These are phyloP conservation scores for Brachypodium distachyon DNA, from an alignment of 202 grass and related monocot species.

Conservation along the genomic window DNA sequence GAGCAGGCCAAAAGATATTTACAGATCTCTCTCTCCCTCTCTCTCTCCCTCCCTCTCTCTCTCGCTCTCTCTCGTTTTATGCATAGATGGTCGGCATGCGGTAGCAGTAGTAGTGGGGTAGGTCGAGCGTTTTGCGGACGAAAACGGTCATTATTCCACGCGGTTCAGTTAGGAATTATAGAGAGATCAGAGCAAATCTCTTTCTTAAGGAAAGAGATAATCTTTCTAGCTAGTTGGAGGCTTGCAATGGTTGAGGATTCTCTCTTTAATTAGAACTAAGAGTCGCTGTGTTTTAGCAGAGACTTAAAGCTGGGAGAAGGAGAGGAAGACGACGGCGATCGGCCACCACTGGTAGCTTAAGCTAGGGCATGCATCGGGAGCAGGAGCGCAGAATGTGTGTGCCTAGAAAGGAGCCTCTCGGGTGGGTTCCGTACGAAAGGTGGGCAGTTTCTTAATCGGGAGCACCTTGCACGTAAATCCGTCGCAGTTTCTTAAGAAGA, in stretches of 20 bases:
- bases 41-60: constrained; percentile 24
- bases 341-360: neutral
- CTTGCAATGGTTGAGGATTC: neutral
- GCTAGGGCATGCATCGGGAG: constrained; percentile 46
- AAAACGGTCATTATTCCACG: neutral
- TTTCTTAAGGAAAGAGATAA: too few species aligned
- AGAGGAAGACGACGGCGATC: neutral
- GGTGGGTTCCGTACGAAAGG: constrained; percentile 43
- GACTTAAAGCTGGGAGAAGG: neutral
- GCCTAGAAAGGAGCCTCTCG: constrained; percentile 67
- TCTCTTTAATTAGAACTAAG: neutral
- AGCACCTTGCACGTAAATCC: constrained; percentile 51
- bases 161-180: constrained; percentile 22
- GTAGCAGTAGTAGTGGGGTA: constrained; percentile 31
- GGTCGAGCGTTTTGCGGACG: constrained; percentile 34
- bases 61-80: constrained; percentile 20
- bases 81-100: constrained; percentile 24
- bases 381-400: constrained; percentile 97
- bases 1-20: constrained; percentile 50
- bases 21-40: neutral
- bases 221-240: neutral
- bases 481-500: constrained; percentile 14
- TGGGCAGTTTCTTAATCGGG: constrained; percentile 47
- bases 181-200: neutral
- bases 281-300: neutral